phyloP scores from a whole-genome alignment of 768 basidiomycete genomes.

The Phallus indusiatus region DNA sequence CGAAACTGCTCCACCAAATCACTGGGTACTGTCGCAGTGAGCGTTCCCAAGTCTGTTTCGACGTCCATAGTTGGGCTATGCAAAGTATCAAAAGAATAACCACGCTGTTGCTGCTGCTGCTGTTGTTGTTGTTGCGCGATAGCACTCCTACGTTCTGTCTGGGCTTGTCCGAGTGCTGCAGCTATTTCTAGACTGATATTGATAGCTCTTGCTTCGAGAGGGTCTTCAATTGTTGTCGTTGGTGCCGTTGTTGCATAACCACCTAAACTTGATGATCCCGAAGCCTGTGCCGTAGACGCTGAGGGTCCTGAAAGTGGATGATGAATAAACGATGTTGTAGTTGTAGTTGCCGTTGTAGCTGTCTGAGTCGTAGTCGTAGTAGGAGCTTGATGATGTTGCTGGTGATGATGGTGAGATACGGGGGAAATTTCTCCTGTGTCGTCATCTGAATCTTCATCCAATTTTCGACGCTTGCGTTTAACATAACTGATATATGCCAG shows the following conservation, averaged over 20 bases:
- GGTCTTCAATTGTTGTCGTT: constrained; percentile 8
- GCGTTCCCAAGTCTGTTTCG: constrained; percentile 21
- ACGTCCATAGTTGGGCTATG: constrained; percentile 26
- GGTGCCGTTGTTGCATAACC: not conserved
- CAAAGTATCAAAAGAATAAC: constrained; percentile 23
- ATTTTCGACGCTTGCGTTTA: constrained; percentile 47
- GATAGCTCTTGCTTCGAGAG: constrained; percentile 55
- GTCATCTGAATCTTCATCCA: constrained; percentile 35
- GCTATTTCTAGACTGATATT: constrained; percentile 75
- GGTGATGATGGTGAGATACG: constrained; percentile 10
- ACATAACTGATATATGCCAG: constrained; percentile 28
- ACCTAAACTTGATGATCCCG: constrained; percentile 4
- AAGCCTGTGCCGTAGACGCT: not conserved
- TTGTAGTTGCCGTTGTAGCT: not conserved
- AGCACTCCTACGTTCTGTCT: constrained; percentile 13
- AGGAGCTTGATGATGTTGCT: constrained; percentile 8
- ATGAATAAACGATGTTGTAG: constrained; percentile 6
- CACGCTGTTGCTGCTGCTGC: constrained; percentile 23
- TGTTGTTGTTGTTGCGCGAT: no score
- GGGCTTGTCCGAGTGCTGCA: constrained; percentile 68
- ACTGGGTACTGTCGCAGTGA: not conserved
- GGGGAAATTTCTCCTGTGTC: constrained; percentile 37
- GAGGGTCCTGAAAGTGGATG: constrained; percentile 8
- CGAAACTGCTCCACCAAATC: constrained; percentile 8
- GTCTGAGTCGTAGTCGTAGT: no score